Evolutionary conservation across 140 eudicot genomes (phyloP).

Genomic region (Eryngium alpinum): DNA sequence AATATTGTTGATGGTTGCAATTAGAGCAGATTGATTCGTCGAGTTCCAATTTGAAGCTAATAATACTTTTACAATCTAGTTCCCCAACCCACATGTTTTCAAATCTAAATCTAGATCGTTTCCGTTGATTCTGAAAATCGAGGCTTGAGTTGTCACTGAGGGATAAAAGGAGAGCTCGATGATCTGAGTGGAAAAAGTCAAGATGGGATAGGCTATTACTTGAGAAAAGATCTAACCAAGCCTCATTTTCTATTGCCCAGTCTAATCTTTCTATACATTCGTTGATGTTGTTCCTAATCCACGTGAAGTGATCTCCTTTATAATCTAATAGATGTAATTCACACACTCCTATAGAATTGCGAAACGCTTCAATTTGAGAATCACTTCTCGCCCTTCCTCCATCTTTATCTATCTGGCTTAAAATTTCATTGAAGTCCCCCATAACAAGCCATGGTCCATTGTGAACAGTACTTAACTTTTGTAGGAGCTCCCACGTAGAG

Average conservation of each 20-base stretch:
- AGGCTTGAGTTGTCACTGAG: not conserved
- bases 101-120: not conserved
- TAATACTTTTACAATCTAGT: not conserved
- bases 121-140: not conserved
- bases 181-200: not conserved
- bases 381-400: not conserved
- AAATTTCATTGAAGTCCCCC: not conserved
- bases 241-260: not conserved
- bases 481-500: no score
- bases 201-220: not conserved
- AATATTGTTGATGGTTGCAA: no score
- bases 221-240: not conserved
- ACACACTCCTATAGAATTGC: not conserved
- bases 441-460: no score
- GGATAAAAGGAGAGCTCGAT: not conserved
- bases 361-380: not conserved
- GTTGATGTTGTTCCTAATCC: not conserved
- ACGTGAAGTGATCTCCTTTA: not conserved
- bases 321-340: not conserved
- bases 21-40: no score
- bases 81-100: not conserved
- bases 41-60: not conserved
- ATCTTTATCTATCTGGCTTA: not conserved
- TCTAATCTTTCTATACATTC: not conserved
- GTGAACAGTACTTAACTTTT: no score